Base-by-base conservation (phyloP, 768 basidiomycete genomes). In the Hydnum rufescens region DNA sequence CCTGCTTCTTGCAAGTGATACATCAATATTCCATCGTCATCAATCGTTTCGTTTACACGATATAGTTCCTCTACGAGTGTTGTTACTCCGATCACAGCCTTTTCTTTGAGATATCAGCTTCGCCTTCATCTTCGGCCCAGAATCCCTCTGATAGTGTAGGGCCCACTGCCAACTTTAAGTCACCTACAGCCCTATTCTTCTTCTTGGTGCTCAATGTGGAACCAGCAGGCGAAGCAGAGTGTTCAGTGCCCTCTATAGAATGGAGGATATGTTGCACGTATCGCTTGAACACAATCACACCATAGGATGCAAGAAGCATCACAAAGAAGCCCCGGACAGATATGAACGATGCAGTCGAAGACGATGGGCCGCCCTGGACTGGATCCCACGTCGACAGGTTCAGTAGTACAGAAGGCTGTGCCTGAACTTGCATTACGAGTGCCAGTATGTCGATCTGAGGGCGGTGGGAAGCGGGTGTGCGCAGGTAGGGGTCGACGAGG, bases 121-220 rank as follows among this genome's bases (percentile, higher is more conserved):
- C 26, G 26, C 44, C 44, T 26, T 47, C 44, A 47, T 47, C 44
- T 26, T 47, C 44, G 8, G 13, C 44, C 44, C 44, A 47, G 25
- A 47, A 47, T 16, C 13, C 44, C 8, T 47, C 44, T 22, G 36
- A 39, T 22, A 39, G 36, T 22, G 36, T 22, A 39, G 36, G 36
- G 13, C 13, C 44, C 13, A 16, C 44, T 13, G 8, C 26, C 8
- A 26, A 16, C 44, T 13, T 47, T 25, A 47, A 13, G 26, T 13
- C 44, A 26, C 26, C 44, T 13, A 13, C 25, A 25, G 26, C 16
- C n/a, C n/a, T n/a, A n/a, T n/a, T n/a, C n/a, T n/a, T n/a, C n/a
- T n/a, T n/a, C n/a, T n/a, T n/a, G 13, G 44, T 8, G 13, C 26
- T 25, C 26, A 47, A 47, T 47, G 44, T 8, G 13, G 44, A 13